These are phyloP conservation scores for Phytophthora multivora DNA, from an alignment of 352 stramenopile species.

Conservation along the genomic window DNA sequence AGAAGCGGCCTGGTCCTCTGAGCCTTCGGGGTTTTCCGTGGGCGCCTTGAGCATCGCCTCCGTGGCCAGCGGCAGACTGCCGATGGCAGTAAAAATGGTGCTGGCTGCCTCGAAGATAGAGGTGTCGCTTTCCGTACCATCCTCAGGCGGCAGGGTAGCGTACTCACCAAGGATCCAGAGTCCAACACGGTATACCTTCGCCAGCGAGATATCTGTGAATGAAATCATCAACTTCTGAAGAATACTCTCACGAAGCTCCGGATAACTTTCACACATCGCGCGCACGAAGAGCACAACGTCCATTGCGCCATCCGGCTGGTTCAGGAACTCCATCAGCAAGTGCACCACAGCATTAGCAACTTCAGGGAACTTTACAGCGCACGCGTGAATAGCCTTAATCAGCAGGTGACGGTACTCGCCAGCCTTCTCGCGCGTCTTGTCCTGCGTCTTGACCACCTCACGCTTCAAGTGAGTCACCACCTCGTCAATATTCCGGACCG, in stretches of 20 bases:
- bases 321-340: conserved; percentile 99
- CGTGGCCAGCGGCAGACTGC: conserved; percentile 72
- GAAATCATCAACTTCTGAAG: conserved; percentile 95
- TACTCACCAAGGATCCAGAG: conserved; percentile 98
- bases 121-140: conserved; percentile 64
- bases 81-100: conserved; percentile 91
- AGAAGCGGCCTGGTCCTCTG: conserved; percentile 25
- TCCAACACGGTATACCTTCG: conserved; percentile 96
- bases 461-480: conserved; percentile 93
- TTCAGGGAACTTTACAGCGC: conserved; percentile 97
- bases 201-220: conserved; percentile 93
- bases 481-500: conserved; percentile 97
- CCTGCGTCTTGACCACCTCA: conserved; percentile 91
- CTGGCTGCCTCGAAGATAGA: conserved; percentile 77
- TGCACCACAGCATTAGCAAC: conserved; percentile 98
- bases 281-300: conserved; percentile 99
- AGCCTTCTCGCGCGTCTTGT: conserved; percentile 94
- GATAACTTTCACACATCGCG: conserved; percentile 97
- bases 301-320: conserved; percentile 94
- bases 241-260: conserved; percentile 91
- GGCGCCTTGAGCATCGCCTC: conserved; percentile 56
- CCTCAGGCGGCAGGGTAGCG: conserved; percentile 50
- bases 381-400: conserved; percentile 98
- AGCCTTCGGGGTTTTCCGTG: conserved; percentile 26
- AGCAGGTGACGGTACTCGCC: conserved; percentile 97